Evolutionary conservation across 2,329 filamentous ascomycete species (phyloP).

Genomic region (Chaetothyriales sp.): DNA sequence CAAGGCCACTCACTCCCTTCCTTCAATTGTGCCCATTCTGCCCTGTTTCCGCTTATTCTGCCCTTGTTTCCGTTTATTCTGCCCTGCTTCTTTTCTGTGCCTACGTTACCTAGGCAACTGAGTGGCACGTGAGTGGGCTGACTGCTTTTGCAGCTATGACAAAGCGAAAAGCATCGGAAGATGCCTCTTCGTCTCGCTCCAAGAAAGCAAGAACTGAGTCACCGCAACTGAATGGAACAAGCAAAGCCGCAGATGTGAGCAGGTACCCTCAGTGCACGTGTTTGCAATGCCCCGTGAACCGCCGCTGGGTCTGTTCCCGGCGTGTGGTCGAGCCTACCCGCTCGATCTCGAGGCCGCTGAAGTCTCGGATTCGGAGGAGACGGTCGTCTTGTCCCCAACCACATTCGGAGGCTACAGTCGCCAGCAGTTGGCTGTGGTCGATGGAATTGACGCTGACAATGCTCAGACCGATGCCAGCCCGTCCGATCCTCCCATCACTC

Average conservation of each 20-base stretch:
- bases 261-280: background rate
- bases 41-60: no score
- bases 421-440: constrained; percentile 1
- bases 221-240: constrained; percentile 22
- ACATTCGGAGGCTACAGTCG: background rate
- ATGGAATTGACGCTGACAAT: constrained; percentile 1
- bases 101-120: background rate
- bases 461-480: constrained; percentile 4
- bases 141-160: constrained; percentile 9
- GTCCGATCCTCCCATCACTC: constrained; percentile 37
- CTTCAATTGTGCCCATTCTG: no score
- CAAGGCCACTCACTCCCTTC: background rate
- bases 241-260: constrained; percentile 12
- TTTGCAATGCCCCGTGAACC: background rate
- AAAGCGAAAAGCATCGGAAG: constrained; percentile 40
- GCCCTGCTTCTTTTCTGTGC: background rate
- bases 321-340: constrained; percentile 5
- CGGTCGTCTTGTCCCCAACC: background rate
- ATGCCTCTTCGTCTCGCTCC: constrained; percentile 30
- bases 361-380: background rate
- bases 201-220: constrained; percentile 39
- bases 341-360: background rate
- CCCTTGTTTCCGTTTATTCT: no score
- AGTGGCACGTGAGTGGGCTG: background rate
- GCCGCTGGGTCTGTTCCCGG: constrained; percentile 4